phyloP scores from a whole-genome alignment of 768 basidiomycete genomes.

The Mycena kentingensis region DNA sequence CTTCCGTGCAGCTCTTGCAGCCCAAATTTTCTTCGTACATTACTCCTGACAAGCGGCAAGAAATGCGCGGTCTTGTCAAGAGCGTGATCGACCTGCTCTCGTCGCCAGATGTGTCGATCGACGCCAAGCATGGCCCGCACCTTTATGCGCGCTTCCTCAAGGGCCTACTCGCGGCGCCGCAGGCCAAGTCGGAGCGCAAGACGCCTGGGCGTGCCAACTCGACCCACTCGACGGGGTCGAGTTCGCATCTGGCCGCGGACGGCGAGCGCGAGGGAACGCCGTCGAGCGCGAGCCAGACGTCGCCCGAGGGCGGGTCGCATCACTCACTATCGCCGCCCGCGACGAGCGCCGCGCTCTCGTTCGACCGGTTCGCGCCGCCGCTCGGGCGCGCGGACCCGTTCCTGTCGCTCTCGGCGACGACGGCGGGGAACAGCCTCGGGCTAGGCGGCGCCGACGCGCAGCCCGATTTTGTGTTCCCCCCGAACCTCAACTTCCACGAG shows the following conservation, averaged over 20 bases:
- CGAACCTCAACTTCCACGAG: conserved; percentile 56
- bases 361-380: conserved; percentile 50
- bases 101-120: conserved; percentile 71
- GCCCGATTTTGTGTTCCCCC: conserved; percentile 50
- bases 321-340: conserved; percentile 54
- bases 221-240: conserved; percentile 22
- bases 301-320: conserved; percentile 39
- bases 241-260: too few relatives aligned
- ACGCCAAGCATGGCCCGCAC: conserved; percentile 80
- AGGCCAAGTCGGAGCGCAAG: conserved; percentile 34
- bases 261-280: conserved; percentile 27
- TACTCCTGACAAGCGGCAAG: conserved; percentile 54
- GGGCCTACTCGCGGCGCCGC: conserved; percentile 65
- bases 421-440: conserved; percentile 20
- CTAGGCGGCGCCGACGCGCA: conserved; percentile 31
- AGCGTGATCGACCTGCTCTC: conserved; percentile 67
- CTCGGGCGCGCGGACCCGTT: conserved; percentile 43
- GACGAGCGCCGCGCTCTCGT: conserved; percentile 45
- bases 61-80: conserved; percentile 66
- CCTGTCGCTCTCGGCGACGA: conserved; percentile 26
- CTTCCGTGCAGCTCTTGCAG: conserved; percentile 61
- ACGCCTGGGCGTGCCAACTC: conserved; percentile 20
- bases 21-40: conserved; percentile 70
- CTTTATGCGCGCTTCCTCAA: conserved; percentile 80
- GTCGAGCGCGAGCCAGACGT: conserved; percentile 38